Conservation (phyloP, 148 eudicot species). For the Silene conica region DNA sequence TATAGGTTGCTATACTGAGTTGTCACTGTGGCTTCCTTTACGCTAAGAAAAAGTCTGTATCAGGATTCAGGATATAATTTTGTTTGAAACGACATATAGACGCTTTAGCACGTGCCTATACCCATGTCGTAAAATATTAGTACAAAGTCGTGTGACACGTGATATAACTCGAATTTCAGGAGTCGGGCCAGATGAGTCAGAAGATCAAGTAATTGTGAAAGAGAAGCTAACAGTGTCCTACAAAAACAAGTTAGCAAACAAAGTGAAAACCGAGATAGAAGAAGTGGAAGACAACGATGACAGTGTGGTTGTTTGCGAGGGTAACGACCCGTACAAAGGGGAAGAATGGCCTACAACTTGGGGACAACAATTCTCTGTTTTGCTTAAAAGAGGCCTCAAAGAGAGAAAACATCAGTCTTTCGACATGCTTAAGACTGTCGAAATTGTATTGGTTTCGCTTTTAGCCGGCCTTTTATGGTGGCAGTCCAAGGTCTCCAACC, state of each 20-base stretch:
- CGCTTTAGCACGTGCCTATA: too few relatives aligned
- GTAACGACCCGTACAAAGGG: conserved; percentile 21
- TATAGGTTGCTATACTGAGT: too few relatives aligned
- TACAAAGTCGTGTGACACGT: too few relatives aligned
- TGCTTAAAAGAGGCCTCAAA: conserved; percentile 46
- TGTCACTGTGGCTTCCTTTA: too few relatives aligned
- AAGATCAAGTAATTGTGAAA: conserved; percentile 39
- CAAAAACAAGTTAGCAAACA: conserved; percentile 35
- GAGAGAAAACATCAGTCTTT: conserved; percentile 64
- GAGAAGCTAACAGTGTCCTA: conserved; percentile 40
- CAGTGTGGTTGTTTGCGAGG: conserved; percentile 5
- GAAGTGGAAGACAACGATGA: conserved; percentile 6
- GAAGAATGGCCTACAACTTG: conserved; percentile 58
- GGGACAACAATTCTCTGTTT: conserved; percentile 39
- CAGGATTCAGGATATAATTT: too few relatives aligned
- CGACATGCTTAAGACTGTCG: conserved; percentile 37
- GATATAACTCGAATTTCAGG: conserved; percentile 35
- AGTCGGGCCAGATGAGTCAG: conserved; percentile 43
- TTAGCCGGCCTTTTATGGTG: conserved; percentile 68
- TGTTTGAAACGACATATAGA: too few relatives aligned
- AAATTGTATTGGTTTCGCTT: conserved; percentile 44
- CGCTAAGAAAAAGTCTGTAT: too few relatives aligned
- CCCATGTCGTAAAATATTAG: too few relatives aligned
- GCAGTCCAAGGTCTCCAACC: conserved; percentile 62
- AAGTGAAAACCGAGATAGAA: conserved; percentile 38